Percentiles rank a stretch among this genome's conserved stretches.
Conservation (phyloP, 2,329 filamentous ascomycete species). For the Fusarium heterosporum region DNA sequence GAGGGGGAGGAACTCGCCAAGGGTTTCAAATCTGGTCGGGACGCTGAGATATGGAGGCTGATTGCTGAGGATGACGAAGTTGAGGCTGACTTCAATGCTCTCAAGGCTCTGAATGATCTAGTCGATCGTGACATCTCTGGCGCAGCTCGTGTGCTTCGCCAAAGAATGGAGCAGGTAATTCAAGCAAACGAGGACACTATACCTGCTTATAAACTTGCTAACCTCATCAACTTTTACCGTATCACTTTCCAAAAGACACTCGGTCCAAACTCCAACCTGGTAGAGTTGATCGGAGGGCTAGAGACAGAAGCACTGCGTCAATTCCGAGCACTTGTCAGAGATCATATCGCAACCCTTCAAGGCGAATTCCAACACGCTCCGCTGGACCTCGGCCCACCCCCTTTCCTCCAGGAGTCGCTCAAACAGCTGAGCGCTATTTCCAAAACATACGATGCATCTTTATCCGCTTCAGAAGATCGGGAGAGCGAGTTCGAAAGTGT, state of each 20-base stretch:
- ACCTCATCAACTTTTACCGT: constrained; percentile 89
- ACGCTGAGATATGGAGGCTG: constrained; percentile 86
- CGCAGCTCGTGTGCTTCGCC: constrained; percentile 84
- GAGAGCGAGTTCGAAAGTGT: constrained; percentile 80
- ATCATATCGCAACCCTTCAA: constrained; percentile 81
- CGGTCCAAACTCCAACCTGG: constrained; percentile 73
- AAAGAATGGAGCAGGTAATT: constrained; percentile 90
- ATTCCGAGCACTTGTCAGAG: constrained; percentile 83
- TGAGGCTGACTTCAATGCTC: constrained; percentile 76
- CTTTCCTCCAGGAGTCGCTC: constrained; percentile 83
- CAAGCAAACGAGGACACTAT: constrained; percentile 93
- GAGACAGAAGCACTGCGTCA: constrained; percentile 83
- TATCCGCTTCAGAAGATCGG: constrained; percentile 68
- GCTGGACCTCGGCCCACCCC: constrained; percentile 79
- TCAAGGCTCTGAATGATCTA: constrained; percentile 83
- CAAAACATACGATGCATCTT: constrained; percentile 86
- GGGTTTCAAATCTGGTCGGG: constrained; percentile 81
- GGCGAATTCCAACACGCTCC: constrained; percentile 76
- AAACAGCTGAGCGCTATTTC: constrained; percentile 82
- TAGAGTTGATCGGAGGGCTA: constrained; percentile 75
- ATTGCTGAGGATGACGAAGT: constrained; percentile 67
- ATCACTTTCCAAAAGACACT: constrained; percentile 86
- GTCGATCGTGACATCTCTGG: constrained; percentile 88
- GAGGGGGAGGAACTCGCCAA: constrained; percentile 90
- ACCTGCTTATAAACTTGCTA: constrained; percentile 88